Conservation (phyloP, 2,329 filamentous ascomycete genomes). For the Fusarium goolgardi region DNA sequence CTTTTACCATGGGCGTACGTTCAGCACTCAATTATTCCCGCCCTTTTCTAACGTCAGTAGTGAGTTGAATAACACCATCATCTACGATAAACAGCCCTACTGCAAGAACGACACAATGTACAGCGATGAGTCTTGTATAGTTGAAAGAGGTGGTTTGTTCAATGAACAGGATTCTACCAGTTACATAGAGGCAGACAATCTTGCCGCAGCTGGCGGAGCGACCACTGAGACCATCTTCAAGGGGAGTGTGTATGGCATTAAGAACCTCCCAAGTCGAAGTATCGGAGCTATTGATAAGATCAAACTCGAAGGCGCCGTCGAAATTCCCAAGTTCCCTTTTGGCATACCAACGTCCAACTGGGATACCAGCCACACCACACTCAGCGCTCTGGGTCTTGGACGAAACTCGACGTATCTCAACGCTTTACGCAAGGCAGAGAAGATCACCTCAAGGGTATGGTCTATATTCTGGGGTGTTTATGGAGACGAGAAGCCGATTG, state of each 20-base stretch:
- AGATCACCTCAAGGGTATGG: slow-evolving; percentile 49
- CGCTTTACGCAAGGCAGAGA: slow-evolving; percentile 31
- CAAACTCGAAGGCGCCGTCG: slow-evolving; percentile 1
- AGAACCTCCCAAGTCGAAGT: slow-evolving; percentile 38
- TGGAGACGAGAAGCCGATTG: slow-evolving; percentile 45
- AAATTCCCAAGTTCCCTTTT: slow-evolving; percentile 35
- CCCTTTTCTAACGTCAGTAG: slow-evolving; percentile 30
- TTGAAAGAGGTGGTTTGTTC: slow-evolving; percentile 41
- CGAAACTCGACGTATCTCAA: slow-evolving; percentile 50
- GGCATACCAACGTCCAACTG: slow-evolving; percentile 46
- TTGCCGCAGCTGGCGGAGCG: slow-evolving; percentile 38
- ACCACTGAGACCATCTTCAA: slow-evolving; percentile 23
- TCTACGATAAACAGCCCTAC: slow-evolving; percentile 47
- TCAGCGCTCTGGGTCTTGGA: slow-evolving; percentile 48
- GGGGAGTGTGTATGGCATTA: slow-evolving; percentile 39
- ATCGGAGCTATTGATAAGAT: slow-evolving; percentile 42
- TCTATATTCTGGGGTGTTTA: slow-evolving; percentile 53
- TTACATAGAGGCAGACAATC: slow-evolving; percentile 23
- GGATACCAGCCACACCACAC: slow-evolving; percentile 46
- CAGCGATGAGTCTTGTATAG: slow-evolving; percentile 47
- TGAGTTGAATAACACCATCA: slow-evolving; percentile 52
- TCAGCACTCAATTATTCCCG: too few relatives aligned
- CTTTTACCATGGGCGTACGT: slow-evolving; percentile 51
- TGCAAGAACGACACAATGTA: slow-evolving; percentile 47
- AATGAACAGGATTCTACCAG: slow-evolving; percentile 29